These are phyloP conservation scores for Botryotinia calthae DNA, from an alignment of 2,329 filamentous ascomycete genomes.

Conservation along the genomic window DNA sequence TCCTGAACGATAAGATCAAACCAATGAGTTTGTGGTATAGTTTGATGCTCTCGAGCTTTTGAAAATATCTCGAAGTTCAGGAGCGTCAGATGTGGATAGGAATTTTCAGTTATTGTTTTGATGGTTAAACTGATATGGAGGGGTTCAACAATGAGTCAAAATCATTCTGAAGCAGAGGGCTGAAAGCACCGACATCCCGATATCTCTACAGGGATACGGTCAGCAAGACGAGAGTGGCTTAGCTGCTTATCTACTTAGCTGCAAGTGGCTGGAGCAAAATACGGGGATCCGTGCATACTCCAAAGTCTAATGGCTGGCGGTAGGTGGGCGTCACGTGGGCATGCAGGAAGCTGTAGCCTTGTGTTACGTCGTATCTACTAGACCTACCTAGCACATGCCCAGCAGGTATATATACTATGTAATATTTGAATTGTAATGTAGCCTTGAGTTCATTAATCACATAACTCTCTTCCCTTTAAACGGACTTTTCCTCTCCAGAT, in stretches of 20 bases:
- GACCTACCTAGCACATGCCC: neutral
- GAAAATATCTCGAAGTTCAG: neutral
- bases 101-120: neutral
- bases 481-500: neutral
- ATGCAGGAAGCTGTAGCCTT: neutral
- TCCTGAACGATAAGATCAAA: conserved; percentile 28
- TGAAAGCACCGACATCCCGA: conserved; percentile 6
- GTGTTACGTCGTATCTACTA: neutral
- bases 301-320: neutral
- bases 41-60: neutral
- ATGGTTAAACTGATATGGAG: neutral
- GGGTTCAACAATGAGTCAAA: conserved; percentile 8
- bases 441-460: neutral
- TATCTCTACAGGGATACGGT: neutral
- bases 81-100: no score
- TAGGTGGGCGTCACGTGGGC: no score
- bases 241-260: neutral
- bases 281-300: neutral
- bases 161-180: neutral
- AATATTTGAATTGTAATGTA: neutral
- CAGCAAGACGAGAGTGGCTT: neutral
- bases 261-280: neutral
- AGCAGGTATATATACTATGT: neutral
- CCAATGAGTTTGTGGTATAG: neutral
- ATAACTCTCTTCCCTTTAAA: neutral